A percentile compares a stretch with the other conserved stretches of the same genome.
These are phyloP conservation scores for Phytopythium mirpurense DNA, from an alignment of 352 stramenopile species.

Conservation along the genomic window DNA sequence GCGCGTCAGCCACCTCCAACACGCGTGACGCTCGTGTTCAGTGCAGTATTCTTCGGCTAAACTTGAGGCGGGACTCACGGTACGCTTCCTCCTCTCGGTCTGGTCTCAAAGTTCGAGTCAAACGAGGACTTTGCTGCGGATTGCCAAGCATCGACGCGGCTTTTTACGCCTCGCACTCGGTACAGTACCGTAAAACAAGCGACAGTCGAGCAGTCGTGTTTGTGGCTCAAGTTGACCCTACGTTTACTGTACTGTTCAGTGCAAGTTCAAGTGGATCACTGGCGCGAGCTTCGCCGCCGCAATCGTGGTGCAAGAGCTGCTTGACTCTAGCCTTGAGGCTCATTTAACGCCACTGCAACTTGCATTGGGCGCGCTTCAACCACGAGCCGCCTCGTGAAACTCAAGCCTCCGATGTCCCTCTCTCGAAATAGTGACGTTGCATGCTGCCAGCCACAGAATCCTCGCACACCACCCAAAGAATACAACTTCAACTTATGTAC, in stretches of 20 bases:
- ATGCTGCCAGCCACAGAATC: too few species aligned
- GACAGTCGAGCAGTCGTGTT: too few species aligned
- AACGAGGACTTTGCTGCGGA: background rate
- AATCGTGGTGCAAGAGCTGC: background rate
- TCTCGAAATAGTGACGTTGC: background rate
- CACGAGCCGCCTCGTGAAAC: background rate
- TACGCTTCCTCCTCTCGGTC: background rate
- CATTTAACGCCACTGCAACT: conserved; percentile 1
- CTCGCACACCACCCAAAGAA: too few species aligned
- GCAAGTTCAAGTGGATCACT: too few species aligned
- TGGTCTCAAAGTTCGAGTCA: background rate
- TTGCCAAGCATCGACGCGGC: background rate
- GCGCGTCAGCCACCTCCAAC: too few species aligned
- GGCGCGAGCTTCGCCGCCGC: background rate
- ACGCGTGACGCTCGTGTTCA: background rate
- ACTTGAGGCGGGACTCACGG: background rate
- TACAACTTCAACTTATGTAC: too few species aligned
- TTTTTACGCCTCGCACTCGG: too few species aligned
- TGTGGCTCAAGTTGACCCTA: too few species aligned
- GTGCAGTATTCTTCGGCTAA: background rate
- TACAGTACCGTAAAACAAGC: too few species aligned
- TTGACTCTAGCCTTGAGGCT: too few species aligned
- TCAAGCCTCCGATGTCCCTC: background rate
- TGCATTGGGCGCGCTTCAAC: background rate
- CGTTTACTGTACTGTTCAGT: too few species aligned